Percentiles rank a stretch among this genome's conserved stretches.
Conservation (phyloP, 305 asterid genomes). For the Salvia sclarea region DNA sequence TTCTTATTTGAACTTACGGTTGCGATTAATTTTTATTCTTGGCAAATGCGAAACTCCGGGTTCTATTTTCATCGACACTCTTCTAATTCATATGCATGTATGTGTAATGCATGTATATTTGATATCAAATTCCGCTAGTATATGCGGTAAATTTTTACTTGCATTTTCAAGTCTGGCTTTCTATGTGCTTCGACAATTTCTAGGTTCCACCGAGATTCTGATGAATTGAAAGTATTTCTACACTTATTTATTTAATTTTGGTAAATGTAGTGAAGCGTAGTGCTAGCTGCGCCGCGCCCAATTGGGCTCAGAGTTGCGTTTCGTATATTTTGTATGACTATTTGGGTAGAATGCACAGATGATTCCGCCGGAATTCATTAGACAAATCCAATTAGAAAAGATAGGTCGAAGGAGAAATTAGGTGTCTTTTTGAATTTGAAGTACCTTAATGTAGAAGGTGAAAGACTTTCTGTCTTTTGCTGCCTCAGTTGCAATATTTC, state of each 20-base stretch:
- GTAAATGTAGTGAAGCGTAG: slow-evolving; percentile 14
- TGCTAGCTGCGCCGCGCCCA: slow-evolving; percentile 16
- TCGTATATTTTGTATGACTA: background rate
- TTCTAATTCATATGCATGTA: background rate
- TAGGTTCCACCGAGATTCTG: background rate
- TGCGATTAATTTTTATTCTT: background rate
- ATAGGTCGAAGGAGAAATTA: slow-evolving; percentile 5
- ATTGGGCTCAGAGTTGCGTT: slow-evolving; percentile 21
- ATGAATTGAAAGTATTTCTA: background rate
- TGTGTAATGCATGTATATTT: background rate
- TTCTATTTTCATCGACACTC: slow-evolving; percentile 18
- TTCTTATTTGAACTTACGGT: background rate
- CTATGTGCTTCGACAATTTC: slow-evolving; percentile 2
- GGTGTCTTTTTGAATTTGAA: background rate
- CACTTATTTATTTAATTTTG: background rate
- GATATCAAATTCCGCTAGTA: background rate
- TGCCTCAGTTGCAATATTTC: background rate
- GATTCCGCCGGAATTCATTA: background rate
- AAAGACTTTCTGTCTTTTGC: background rate
- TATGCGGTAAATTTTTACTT: background rate
- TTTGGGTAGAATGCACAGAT: slow-evolving; percentile 15
- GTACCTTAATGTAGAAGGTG: background rate
- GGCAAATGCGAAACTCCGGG: background rate
- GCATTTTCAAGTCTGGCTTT: background rate
- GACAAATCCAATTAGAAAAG: too few species aligned